Percentiles rank a stretch among this genome's conserved stretches.
These are phyloP conservation scores for Sclerotinia nivalis DNA, from an alignment of 2,329 filamentous ascomycete genomes.

Conservation along the genomic window DNA sequence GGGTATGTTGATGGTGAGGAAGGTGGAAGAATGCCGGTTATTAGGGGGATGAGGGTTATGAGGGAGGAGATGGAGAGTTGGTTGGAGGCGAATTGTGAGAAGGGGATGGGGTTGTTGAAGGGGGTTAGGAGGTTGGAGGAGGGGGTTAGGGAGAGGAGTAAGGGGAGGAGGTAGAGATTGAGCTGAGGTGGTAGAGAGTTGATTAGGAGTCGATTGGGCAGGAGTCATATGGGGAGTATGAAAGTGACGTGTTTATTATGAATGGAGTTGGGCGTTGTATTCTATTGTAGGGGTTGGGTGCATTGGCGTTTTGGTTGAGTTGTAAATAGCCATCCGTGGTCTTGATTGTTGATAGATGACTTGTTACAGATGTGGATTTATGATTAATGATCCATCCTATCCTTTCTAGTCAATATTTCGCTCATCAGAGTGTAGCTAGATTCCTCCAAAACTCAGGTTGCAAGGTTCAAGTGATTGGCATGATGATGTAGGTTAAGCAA, in stretches of 20 bases:
- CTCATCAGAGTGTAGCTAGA: too few relatives aligned
- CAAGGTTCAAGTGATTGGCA: too few relatives aligned
- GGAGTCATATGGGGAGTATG: background rate
- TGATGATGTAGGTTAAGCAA: too few relatives aligned
- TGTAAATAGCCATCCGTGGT: too few relatives aligned
- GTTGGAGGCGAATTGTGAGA: slow-evolving; percentile 79
- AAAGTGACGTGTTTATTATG: too few relatives aligned
- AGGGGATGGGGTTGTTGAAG: slow-evolving; percentile 71
- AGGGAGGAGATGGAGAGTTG: slow-evolving; percentile 82
- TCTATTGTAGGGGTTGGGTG: too few relatives aligned
- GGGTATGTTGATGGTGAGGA: slow-evolving; percentile 66
- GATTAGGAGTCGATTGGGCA: background rate
- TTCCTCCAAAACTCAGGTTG: too few relatives aligned
- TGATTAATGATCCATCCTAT: too few relatives aligned
- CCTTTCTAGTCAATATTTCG: too few relatives aligned
- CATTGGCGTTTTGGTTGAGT: too few relatives aligned
- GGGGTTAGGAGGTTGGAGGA: slow-evolving; percentile 64
- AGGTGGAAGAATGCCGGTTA: slow-evolving; percentile 67
- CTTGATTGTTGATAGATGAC: too few relatives aligned
- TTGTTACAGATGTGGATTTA: too few relatives aligned
- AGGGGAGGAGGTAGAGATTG: background rate
- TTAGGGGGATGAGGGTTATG: slow-evolving; percentile 66
- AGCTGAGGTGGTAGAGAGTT: background rate
- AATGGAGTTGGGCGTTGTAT: background rate
- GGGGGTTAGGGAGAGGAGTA: slow-evolving; percentile 32